Conservation (phyloP, 306 rosid genomes). For the Mimosa bimucronata region DNA sequence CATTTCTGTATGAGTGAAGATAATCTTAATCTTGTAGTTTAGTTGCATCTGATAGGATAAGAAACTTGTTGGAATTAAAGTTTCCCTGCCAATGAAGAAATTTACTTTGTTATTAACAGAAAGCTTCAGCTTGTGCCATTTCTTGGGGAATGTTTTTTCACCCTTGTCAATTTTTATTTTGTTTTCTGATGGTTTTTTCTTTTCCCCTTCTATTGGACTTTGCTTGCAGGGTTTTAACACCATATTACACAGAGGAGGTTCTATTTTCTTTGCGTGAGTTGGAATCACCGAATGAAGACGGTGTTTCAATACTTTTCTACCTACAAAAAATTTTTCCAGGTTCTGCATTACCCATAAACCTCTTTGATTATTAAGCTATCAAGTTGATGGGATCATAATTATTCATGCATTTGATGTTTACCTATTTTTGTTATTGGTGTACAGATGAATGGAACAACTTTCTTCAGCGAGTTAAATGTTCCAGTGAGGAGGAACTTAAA, state of each 20-base stretch:
- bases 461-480: slow-evolving; percentile 67
- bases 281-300: slow-evolving; percentile 87
- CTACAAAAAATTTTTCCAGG: slow-evolving; percentile 96
- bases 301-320: slow-evolving; percentile 94
- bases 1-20: slow-evolving; percentile 8
- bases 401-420: slow-evolving; percentile 19
- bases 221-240: slow-evolving; percentile 81
- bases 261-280: slow-evolving; percentile 79
- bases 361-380: not conserved
- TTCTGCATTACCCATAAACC: slow-evolving; percentile 34
- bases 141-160: not conserved
- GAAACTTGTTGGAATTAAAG: slow-evolving; percentile 12
- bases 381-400: slow-evolving; percentile 19
- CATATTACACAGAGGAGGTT: slow-evolving; percentile 93
- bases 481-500: slow-evolving; percentile 75
- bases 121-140: slow-evolving; percentile 11
- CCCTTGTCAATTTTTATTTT: slow-evolving; percentile 9
- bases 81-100: slow-evolving; percentile 15
- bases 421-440: slow-evolving; percentile 28
- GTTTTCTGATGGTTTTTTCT: not conserved
- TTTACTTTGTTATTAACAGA: slow-evolving; percentile 4
- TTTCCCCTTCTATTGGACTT: slow-evolving; percentile 12
- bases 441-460: slow-evolving; percentile 97
- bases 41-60: slow-evolving; percentile 8
- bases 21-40: slow-evolving; percentile 19